Conservation (phyloP, 1,139 yeast species). For the Nakaseomyces delphensis region DNA sequence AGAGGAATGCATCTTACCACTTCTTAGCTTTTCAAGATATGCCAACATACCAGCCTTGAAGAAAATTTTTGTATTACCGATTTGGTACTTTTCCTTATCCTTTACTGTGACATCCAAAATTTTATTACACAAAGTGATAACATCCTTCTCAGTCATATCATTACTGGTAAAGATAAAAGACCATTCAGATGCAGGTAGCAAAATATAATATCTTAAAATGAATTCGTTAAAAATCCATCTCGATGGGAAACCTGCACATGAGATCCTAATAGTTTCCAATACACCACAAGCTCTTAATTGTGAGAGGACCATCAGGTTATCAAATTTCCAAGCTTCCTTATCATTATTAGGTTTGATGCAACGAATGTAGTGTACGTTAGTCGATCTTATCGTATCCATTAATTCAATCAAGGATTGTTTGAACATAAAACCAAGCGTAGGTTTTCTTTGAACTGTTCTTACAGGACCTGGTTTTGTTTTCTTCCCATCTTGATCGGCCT, state of each 20-base stretch:
- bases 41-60: slow-evolving; percentile 97
- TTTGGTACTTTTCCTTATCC: slow-evolving; percentile 63
- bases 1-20: slow-evolving; percentile 65
- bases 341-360: slow-evolving; percentile 95
- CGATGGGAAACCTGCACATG: slow-evolving; percentile 97
- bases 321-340: slow-evolving; percentile 93
- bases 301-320: slow-evolving; percentile 87
- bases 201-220: slow-evolving; percentile 79
- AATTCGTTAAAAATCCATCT: slow-evolving; percentile 94
- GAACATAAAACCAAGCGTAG: slow-evolving; percentile 91
- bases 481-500: slow-evolving; percentile 32
- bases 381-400: slow-evolving; percentile 86
- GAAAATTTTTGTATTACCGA: slow-evolving; percentile 84
- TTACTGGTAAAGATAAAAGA: slow-evolving; percentile 47
- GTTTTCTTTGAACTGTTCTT: slow-evolving; percentile 58
- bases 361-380: slow-evolving; percentile 93
- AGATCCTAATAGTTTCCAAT: slow-evolving; percentile 87
- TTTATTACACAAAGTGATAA: slow-evolving; percentile 55
- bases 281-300: slow-evolving; percentile 99
- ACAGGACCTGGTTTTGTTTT: slow-evolving; percentile 30
- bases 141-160: slow-evolving; percentile 45
- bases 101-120: slow-evolving; percentile 58
- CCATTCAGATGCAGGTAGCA: slow-evolving; percentile 67
- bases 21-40: slow-evolving; percentile 74
- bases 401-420: slow-evolving; percentile 85